Base-by-base conservation (phyloP, 208 protist species). In the Trypanosoma rangeli region DNA sequence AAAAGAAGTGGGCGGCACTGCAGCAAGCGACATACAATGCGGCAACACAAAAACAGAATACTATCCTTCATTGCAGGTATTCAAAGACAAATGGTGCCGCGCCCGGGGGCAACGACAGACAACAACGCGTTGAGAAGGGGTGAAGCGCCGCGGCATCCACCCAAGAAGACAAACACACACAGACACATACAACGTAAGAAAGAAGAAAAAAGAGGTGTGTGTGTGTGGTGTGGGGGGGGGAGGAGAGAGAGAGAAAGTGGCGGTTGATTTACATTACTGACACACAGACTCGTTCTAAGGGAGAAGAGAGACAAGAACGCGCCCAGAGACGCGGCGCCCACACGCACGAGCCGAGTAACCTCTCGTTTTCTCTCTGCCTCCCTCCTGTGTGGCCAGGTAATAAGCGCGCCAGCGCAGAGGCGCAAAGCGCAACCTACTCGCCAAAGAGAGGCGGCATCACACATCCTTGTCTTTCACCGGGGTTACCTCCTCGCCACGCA, bases 401-500 rank as follows among this genome's bases (percentile, higher is more conserved):
- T 3, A 46, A 46, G 13, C 1, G 15, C 13, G 12, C 1, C 42
- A 9, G 15, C 15, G 15, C 42, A 46, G 8, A 18, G 42, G 42
- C 13, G 15, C 42, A 46, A 46, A 20, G 42, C 1, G 15, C 42
- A 46, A 46, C 42, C 42, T 9, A 46, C 42, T 9, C 42, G 12
- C 42, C 8, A 20, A 16, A 46, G 42, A 46, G 42, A 20, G 12
- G 13, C 1, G 12, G 1, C 1, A 46, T 53, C 49, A 53, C 57
- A 7, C 29, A 8, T 28, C 22, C 22, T 63, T 48, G 28, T 74
- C 22, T 1, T 53, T 33, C 39, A 59, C 44, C 35, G 39, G 22
- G 18, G 37, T 13, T 31, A 12, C 70, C n/a, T 84, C 76, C 29
- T 22, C 42, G 9, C n/a, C 60, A 28, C 90, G 85, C 8, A 95